Base-by-base conservation (phyloP, 139 green algal genomes). In the Chlamydomonas incerta region DNA sequence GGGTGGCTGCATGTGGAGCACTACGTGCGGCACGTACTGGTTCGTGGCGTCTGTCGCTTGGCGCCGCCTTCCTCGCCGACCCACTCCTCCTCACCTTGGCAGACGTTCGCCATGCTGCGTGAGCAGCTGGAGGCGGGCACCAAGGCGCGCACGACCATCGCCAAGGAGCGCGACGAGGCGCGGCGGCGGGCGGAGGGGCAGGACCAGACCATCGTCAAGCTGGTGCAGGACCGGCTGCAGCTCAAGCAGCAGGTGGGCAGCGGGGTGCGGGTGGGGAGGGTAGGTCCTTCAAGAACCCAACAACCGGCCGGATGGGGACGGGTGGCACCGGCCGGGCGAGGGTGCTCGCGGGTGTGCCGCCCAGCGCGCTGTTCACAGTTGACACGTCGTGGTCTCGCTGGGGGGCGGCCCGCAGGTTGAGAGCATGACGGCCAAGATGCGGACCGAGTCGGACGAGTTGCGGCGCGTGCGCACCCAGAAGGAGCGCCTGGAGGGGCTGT, bases 41-140 rank as follows among this genome's bases (percentile, higher is more conserved):
- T n/a, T n/a, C n/a, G n/a, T n/a, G n/a, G n/a, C n/a, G n/a, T n/a
- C n/a, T n/a, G n/a, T n/a, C n/a, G n/a, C n/a, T n/a, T n/a, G n/a
- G n/a, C n/a, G n/a, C n/a, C n/a, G n/a, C n/a, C n/a, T n/a, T n/a
- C n/a, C n/a, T n/a, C n/a, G n/a, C n/a, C n/a, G n/a, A n/a, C n/a
- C n/a, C n/a, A n/a, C n/a, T n/a, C n/a, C n/a, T 26, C 31, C 24
- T 57, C 23, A 23, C 57, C 2, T 2, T 14, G 23, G 3, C 41
- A 92, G 88, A 85, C 87, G 62, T 92, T 92, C 66, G 71, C 50
- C 17, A 85, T 65, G 46, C 65, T 90, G 60, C 87, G 87, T 66
- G 82, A 81, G 23, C 85, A 92, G 50, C 47, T 86, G 47, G 88
- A 92, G 35, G 46, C 50, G 26, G 29, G 46, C 3, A 63, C 55